Evolutionary conservation across 257 asterid genomes (phyloP).

Genomic region (Penstemon barbatus): DNA sequence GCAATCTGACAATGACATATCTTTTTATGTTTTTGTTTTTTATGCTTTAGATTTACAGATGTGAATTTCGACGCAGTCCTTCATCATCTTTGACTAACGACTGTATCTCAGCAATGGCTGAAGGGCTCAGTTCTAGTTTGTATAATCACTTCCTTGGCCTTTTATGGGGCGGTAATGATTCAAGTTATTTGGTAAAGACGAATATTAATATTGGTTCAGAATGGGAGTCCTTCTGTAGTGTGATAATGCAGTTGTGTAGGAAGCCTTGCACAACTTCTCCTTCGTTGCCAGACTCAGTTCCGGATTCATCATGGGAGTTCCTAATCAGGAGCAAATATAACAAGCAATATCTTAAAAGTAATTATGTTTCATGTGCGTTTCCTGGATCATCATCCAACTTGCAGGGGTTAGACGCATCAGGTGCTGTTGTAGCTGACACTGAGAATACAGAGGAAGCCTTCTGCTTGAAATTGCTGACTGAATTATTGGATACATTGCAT

Average conservation of each 20-base stretch:
- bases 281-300: conserved; percentile 39
- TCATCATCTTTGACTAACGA: conserved; percentile 82
- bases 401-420: conserved; percentile 42
- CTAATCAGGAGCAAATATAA: conserved; percentile 73
- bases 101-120: conserved; percentile 82
- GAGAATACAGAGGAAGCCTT: conserved; percentile 40
- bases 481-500: conserved; percentile 78
- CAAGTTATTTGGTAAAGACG: conserved; percentile 51
- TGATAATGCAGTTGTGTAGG: conserved; percentile 50
- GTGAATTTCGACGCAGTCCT: conserved; percentile 74
- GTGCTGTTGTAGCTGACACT: conserved; percentile 30
- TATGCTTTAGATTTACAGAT: conserved; percentile 66
- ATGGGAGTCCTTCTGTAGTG: conserved; percentile 76
- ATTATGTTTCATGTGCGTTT: conserved; percentile 43
- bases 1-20: conserved; percentile 21
- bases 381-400: conserved; percentile 43
- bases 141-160: conserved; percentile 71
- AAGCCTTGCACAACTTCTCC: conserved; percentile 38
- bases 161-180: conserved; percentile 65
- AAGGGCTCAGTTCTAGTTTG: conserved; percentile 67
- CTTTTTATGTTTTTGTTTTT: conserved; percentile 26
- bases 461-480: conserved; percentile 47
- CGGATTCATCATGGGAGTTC: conserved; percentile 87
- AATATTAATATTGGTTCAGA: conserved; percentile 63
- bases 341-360: conserved; percentile 50